Evolutionary conservation across 192 early-diverging fungal genomes (phyloP), one percentile per base, ranked within the genome.

Genomic region (Irineochytrium annulatum): DNA sequence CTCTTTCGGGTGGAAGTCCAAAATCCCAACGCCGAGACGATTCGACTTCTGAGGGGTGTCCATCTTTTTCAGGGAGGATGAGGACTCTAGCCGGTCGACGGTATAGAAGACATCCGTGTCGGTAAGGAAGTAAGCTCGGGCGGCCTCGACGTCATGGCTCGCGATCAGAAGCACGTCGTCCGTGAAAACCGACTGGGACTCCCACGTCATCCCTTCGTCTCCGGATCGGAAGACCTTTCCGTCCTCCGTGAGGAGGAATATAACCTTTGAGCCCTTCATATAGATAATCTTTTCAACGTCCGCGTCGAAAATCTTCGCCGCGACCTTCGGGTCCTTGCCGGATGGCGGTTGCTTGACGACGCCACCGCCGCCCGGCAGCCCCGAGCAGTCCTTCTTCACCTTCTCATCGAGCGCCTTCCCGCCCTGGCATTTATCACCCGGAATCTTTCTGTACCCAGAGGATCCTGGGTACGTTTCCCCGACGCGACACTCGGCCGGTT

Each of bases 1-100:
- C 57, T 97, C 80, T 6, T 71, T 56, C 1, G 94, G 90, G 67
- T 95, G 93, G 56, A 94, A 96, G 69, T 97, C 93, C 0, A 99
- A 26, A 3, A 94, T 64, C 11, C 79, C 85, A 24, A 88, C 68
- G 20, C 75, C 78, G 46, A 91, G 59, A 14, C 58, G 74, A 66
- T 92, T 95, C 48, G 86, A 91, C 1, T 65, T 57, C 1, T 68
- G 71, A 20, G 89, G 83, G 3, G 81, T 60, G 4, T 74, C 69
- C 1, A 87, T 52, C 20, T 71, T 63, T 6, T 49, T 60, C 1
- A 22, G 19, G 3, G 55, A 53, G 41, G 73, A 75, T 63, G 77
- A 85, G 5, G 49, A 65, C 6, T 73, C 77, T 6, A 88, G 86
- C 34, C 79, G 77, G 72, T 93, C 82, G 14, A 57, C 56, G 0